Conservation (phyloP, 2,329 filamentous ascomycete genomes). For the Talaromyces atroroseus region DNA sequence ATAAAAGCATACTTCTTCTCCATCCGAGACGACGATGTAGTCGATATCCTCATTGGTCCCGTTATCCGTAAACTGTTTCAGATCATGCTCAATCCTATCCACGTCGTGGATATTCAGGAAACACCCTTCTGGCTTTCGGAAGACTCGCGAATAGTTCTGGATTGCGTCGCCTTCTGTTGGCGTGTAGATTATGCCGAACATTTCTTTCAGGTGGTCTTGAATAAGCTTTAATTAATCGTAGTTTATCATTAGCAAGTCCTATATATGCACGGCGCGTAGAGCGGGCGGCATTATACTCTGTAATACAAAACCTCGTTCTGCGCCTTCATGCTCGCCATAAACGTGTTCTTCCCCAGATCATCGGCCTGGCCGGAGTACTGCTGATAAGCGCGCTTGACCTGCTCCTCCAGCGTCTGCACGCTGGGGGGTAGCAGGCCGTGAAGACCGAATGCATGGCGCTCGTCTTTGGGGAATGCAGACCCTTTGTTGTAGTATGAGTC, state of each 20-base stretch:
- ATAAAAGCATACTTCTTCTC: constrained; percentile 38
- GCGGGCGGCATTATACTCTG: constrained; percentile 54
- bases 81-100: constrained; percentile 59
- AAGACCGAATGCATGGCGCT: constrained; percentile 65
- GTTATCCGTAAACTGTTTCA: constrained; percentile 54
- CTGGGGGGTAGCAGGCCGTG: constrained; percentile 67
- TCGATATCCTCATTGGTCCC: constrained; percentile 69
- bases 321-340: constrained; percentile 76
- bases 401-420: constrained; percentile 70
- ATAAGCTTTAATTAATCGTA: constrained; percentile 65
- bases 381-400: constrained; percentile 70
- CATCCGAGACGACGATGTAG: constrained; percentile 80
- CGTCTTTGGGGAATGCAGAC: constrained; percentile 65
- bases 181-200: constrained; percentile 88
- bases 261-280: too few species aligned
- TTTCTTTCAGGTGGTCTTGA: constrained; percentile 72
- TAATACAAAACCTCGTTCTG: constrained; percentile 83
- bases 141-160: constrained; percentile 72
- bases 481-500: constrained; percentile 73
- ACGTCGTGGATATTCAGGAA: constrained; percentile 69
- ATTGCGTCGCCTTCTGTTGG: constrained; percentile 88
- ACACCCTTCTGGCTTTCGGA: constrained; percentile 72
- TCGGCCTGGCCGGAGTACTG: constrained; percentile 63
- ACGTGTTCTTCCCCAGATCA: constrained; percentile 77
- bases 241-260: not conserved